Evolutionary conservation across 306 rosid species (phyloP).

Genomic region (Castanea mollissima): DNA sequence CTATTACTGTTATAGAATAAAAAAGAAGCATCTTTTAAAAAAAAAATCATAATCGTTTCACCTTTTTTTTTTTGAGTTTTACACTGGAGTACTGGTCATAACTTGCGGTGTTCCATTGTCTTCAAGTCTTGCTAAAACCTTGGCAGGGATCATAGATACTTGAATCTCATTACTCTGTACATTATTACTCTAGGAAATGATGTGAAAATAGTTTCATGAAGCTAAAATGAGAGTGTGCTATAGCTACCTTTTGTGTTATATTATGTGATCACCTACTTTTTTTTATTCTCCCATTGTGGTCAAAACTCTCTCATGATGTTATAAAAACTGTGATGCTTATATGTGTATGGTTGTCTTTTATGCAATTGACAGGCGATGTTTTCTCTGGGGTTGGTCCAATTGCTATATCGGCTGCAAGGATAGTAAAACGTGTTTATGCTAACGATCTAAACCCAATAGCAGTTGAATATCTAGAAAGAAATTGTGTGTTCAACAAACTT

Average conservation of each 20-base stretch:
- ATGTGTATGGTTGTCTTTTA: slow-evolving; percentile 13
- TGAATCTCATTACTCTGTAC: no score
- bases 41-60: not conserved
- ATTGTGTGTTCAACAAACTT: slow-evolving; percentile 79
- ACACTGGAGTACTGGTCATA: not conserved
- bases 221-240: not conserved
- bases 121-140: not conserved
- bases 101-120: not conserved
- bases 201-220: not conserved
- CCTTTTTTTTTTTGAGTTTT: not conserved
- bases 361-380: slow-evolving; percentile 72
- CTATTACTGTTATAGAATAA: not conserved
- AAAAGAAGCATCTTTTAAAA: not conserved
- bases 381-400: slow-evolving; percentile 95
- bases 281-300: not conserved
- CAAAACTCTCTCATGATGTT: not conserved
- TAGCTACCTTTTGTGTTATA: not conserved
- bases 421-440: slow-evolving; percentile 83
- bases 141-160: no score
- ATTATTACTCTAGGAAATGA: no score
- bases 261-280: not conserved
- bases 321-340: slow-evolving; percentile 18
- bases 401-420: slow-evolving; percentile 81
- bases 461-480: slow-evolving; percentile 79
- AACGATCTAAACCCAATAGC: slow-evolving; percentile 90